Conservation (phyloP, 768 basidiomycete species). For the Tricholoma hemisulphureum region DNA sequence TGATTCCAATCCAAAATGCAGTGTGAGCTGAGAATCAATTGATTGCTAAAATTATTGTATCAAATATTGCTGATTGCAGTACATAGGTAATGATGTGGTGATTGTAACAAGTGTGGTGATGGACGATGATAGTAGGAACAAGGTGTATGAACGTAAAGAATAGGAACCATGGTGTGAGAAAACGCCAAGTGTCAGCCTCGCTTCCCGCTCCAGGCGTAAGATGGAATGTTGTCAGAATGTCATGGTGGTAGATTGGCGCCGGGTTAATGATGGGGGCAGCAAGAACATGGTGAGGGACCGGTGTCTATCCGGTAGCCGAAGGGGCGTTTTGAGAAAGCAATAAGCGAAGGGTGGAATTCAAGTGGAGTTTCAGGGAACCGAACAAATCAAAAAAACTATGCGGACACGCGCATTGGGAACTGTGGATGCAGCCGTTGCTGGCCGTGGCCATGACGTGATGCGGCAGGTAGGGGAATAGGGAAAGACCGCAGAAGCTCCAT, state of each 20-base stretch:
- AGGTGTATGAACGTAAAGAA: not conserved
- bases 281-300: slow-evolving; percentile 1
- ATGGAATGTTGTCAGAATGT: not conserved
- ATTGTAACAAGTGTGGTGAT: not conserved
- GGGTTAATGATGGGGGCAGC: slow-evolving; percentile 1
- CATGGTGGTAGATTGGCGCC: not conserved
- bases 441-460: slow-evolving; percentile 20
- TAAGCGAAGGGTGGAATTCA: not conserved
- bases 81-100: not conserved
- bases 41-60: not conserved
- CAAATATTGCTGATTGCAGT: not conserved
- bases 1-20: not conserved
- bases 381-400: not conserved
- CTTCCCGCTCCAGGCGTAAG: not conserved
- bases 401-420: slow-evolving; percentile 12
- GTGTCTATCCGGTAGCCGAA: not conserved
- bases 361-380: not conserved
- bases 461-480: slow-evolving; percentile 40
- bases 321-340: slow-evolving; percentile 2
- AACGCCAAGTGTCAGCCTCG: not conserved
- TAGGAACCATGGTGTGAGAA: not conserved
- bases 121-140: not conserved
- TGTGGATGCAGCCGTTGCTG: slow-evolving; percentile 14
- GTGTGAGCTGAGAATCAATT: not conserved
- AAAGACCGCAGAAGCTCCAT: slow-evolving; percentile 49